Evolutionary conservation across 768 basidiomycete genomes (phyloP), one percentile per base, ranked within the genome.

Genomic region (Asterophora lycoperdoides): DNA sequence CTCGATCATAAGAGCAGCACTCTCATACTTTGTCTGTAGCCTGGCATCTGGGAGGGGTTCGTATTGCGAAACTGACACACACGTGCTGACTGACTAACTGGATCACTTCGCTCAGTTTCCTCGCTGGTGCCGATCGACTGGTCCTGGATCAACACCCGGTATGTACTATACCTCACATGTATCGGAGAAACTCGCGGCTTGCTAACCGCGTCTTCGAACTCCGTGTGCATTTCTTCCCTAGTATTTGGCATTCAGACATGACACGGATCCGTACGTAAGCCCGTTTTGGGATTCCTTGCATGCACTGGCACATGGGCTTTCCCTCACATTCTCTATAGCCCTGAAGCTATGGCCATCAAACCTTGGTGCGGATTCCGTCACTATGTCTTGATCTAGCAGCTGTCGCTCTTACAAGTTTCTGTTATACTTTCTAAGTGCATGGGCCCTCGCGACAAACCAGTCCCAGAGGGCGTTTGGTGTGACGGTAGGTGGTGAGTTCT

Each of bases 401-500:
- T 23, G 44, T 42, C 56, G 54, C 54, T 49, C 59, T 44, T 48
- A 36, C 43, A 23, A 23, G n/a, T n/a, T 23, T 6, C 23, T 23
- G 3, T 23, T 23, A 23, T 6, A 23, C 6, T 23, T 6, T 23
- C 23, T 23, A 23, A 78, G 76, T 62, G 60, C 65, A 43, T 77
- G 76, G 74, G 74, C 73, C 44, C 65, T 71, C 46, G 72, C 73
- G n/a, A 76, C 74, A 19, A 76, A 77, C 61, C 70, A 72, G 51
- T 88, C 89, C 1, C 81, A 84, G 69, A 71, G 68, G 18, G 72
- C 73, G 10, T 93, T 91, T 60, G 93, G 94, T 26, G 68, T 95
- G 54, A 84, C 84, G 34, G 61, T 80, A 35, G 90, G 88, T 35
- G 93, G 91, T 52, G 93, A 95, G 68, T 95, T 84, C 64, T 84